Evolutionary conservation across 2,329 filamentous ascomycete genomes (phyloP), one percentile per base, ranked within the genome.

Genomic region (Cladosporium sp.): DNA sequence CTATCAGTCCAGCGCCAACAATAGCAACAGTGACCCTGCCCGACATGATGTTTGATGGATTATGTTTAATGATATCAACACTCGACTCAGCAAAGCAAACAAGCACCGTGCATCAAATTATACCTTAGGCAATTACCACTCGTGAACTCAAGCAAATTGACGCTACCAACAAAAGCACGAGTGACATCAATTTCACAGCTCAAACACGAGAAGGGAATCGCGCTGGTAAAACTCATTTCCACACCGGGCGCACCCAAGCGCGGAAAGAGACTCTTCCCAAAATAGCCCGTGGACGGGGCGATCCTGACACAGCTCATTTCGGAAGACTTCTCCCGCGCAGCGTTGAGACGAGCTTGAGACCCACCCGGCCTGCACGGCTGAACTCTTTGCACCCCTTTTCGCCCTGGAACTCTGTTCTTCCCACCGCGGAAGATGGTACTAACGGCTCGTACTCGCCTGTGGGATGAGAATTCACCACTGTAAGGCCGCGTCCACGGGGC

Each of bases 1-100:
- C 80, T 51, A 82, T 81, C 13, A 77, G 66, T 2, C 79, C 80
- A 28, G 72, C 73, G 35, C 78, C 79, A 56, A 81, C 69, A 50
- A 82, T 70, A 22, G 75, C 75, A 52, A 80, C 74, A 25, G 20
- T 57, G 36, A 57, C 39, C 25, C 13, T 47, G 28, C 20, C 32
- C 25, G 36, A 17, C 50, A 53, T 44, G 34, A 15, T 37, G 32
- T 15, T 25, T n/a, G n/a, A n/a, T n/a, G n/a, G n/a, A 53, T 44
- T 19, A 15, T 37, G 32, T 15, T 25, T 24, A 22, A 34, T 42
- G 32, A 17, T 40, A 53, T 36, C 37, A 35, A 53, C 17, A 24
- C 17, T 25, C 44, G 50, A 53, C 22, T 25, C 35, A 34, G 17
- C 37, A 44, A n/a, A 8, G n/a, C n/a, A n/a, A 24, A 17, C 13